phyloP scores from a whole-genome alignment of 2,329 filamentous ascomycete species.

The Phaeosphaeriaceae sp. region DNA sequence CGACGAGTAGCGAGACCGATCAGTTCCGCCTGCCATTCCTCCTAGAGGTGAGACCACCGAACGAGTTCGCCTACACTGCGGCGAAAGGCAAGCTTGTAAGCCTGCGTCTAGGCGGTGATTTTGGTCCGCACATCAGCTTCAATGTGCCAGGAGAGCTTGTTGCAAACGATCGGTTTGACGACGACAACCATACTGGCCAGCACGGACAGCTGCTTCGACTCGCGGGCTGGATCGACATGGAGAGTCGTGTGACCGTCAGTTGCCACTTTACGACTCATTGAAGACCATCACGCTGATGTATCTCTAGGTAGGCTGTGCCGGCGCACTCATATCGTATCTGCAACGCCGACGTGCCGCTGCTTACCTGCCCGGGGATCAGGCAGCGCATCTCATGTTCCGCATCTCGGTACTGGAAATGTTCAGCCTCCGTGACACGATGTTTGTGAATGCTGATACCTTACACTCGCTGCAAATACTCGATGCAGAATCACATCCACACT shows the following conservation, averaged over 20 bases:
- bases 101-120: constrained; percentile 61
- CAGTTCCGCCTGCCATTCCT: constrained; percentile 64
- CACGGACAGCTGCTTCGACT: constrained; percentile 73
- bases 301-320: constrained; percentile 75
- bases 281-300: constrained; percentile 13
- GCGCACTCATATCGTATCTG: constrained; percentile 83
- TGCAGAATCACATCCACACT: constrained; percentile 82
- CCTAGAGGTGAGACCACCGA: constrained; percentile 71
- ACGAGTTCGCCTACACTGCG: constrained; percentile 74
- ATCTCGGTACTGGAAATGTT: constrained; percentile 77
- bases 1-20: constrained; percentile 46
- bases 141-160: constrained; percentile 66
- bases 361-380: constrained; percentile 67
- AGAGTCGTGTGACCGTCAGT: constrained; percentile 71
- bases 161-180: constrained; percentile 46
- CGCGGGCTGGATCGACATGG: constrained; percentile 74
- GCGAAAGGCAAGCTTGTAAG: constrained; percentile 71
- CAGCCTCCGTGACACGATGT: constrained; percentile 70
- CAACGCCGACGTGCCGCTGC: constrained; percentile 70
- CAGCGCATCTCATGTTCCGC: constrained; percentile 62
- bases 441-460: constrained; percentile 81
- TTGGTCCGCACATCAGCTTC: constrained; percentile 60
- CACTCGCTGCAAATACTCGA: constrained; percentile 84
- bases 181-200: constrained; percentile 59
- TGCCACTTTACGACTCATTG: neutral